Percentiles rank a stretch among this genome's conserved stretches.
Conservation (phyloP, 2,329 filamentous ascomycete species). For the Celoporthe dispersa region DNA sequence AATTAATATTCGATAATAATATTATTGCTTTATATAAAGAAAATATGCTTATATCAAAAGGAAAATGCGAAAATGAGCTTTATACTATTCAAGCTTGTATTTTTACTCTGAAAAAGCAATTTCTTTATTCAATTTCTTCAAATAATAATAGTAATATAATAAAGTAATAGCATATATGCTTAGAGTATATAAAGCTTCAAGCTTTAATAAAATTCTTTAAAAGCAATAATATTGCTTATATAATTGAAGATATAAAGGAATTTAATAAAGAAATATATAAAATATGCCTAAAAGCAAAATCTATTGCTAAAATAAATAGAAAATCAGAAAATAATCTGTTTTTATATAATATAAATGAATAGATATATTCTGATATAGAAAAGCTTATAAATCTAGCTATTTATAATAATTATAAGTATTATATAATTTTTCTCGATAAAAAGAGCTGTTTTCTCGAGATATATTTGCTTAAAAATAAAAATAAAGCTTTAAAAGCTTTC, state of each 20-base stretch:
- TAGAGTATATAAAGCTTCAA: background rate
- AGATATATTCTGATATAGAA: constrained; percentile 8
- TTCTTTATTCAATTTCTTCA: no score
- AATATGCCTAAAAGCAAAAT: background rate
- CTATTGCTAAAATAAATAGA: background rate
- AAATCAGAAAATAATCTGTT: background rate
- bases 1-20: background rate
- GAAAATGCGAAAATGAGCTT: background rate
- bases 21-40: background rate
- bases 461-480: constrained; percentile 10
- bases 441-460: background rate
- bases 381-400: background rate
- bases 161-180: background rate
- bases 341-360: constrained; percentile 11
- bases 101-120: background rate
- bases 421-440: constrained; percentile 21
- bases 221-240: background rate
- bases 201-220: background rate
- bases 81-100: no score
- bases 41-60: background rate
- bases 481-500: constrained; percentile 9
- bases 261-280: constrained; percentile 5
- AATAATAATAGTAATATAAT: background rate
- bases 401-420: constrained; percentile 19
- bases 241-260: background rate